These are phyloP conservation scores for Aspergillus niger DNA, from an alignment of 2,329 filamentous ascomycete species.

Conservation along the genomic window DNA sequence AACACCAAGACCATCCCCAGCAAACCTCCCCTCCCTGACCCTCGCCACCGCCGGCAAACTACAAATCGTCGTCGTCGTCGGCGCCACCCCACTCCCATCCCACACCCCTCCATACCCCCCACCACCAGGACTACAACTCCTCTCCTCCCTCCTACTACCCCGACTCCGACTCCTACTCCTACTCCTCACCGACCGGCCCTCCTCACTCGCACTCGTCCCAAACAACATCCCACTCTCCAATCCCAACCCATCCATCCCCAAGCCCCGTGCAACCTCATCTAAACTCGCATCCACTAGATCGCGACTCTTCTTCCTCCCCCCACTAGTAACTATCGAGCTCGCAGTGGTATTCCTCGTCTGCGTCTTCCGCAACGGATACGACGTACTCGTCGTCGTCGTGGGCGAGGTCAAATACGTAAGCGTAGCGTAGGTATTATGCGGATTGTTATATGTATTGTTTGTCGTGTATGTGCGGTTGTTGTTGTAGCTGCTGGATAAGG, in stretches of 20 bases:
- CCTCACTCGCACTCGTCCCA: not conserved
- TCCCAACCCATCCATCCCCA: not conserved
- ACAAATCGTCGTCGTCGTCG: not conserved
- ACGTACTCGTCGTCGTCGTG: not conserved
- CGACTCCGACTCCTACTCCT: not conserved
- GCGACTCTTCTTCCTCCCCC: not conserved
- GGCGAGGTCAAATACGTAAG: no score
- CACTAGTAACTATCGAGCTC: no score
- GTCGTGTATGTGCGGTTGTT: not conserved
- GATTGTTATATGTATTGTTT: not conserved
- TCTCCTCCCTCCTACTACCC: not conserved
- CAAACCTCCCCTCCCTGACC: not conserved
- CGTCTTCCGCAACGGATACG: not conserved
- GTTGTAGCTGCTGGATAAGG: conserved; percentile 10
- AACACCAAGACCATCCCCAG: not conserved
- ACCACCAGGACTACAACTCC: not conserved
- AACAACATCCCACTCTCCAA: not conserved
- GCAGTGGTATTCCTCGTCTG: not conserved
- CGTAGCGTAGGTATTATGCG: not conserved
- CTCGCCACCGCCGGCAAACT: not conserved
- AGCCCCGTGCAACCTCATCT: not conserved
- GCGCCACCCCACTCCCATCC: not conserved
- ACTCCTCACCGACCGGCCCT: not conserved
- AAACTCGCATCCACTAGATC: not conserved
- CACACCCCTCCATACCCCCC: not conserved